A percentile compares a stretch with the other conserved stretches of the same genome.
Evolutionary conservation across 305 asterid species (phyloP).

Genomic region (Andrographis paniculata): DNA sequence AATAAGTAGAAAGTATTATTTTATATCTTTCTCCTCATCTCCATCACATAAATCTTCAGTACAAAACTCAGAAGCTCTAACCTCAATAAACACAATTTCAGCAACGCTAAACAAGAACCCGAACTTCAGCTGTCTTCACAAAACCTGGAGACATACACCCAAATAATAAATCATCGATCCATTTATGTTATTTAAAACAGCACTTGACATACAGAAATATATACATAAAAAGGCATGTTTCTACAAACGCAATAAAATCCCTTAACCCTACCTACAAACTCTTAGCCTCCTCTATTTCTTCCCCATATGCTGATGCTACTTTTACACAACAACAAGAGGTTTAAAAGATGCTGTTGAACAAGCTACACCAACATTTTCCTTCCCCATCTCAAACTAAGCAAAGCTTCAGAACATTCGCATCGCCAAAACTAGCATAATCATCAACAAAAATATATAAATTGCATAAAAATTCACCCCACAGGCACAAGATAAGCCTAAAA

Average conservation of each 20-base stretch:
- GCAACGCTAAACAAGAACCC: constrained; percentile 1
- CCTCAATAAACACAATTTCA: neutral
- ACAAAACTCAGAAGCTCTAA: neutral
- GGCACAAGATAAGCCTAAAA: too few species aligned
- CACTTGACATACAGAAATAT: too few species aligned
- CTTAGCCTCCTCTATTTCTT: constrained; percentile 2
- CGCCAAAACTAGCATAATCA: neutral
- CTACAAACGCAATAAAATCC: constrained; percentile 13
- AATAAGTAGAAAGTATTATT: neutral
- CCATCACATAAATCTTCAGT: neutral
- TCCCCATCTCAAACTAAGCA: neutral
- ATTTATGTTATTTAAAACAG: too few species aligned
- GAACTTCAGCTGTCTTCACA: constrained; percentile 12
- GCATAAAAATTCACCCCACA: constrained; percentile 11
- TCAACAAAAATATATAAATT: neutral
- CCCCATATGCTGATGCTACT: neutral
- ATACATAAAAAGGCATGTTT: constrained; percentile 7
- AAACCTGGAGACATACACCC: constrained; percentile 8
- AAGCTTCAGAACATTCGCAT: neutral
- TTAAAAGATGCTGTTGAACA: constrained; percentile 11
- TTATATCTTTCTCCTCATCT: neutral
- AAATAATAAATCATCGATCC: constrained; percentile 1
- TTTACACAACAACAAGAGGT: constrained; percentile 1
- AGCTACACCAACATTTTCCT: constrained; percentile 11
- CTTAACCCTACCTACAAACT: constrained; percentile 12